Base-by-base conservation (phyloP, 2,329 filamentous ascomycete genomes). In the Elsinoe arachidis region DNA sequence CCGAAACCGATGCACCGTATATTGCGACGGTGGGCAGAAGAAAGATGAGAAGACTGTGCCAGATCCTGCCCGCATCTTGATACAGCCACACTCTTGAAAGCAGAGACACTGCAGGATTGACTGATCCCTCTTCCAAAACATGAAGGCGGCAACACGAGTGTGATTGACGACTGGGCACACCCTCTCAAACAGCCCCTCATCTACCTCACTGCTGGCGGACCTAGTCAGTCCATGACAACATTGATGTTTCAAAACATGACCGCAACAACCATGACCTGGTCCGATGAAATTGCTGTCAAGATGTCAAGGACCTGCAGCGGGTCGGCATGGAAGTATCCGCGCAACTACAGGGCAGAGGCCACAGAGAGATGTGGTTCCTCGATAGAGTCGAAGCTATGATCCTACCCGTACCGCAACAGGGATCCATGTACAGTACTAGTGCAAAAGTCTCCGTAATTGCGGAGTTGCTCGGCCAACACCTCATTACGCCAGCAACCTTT, bases 271-370 rank as follows among this genome's bases (percentile, higher is more conserved):
- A 30, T 51, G 23, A 35, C 34, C 46, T 51, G 12, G 46, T 51
- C 37, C 46, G 46, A 51, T 51, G 12, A 51, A 35, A 51, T 51
- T 51, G 46, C 46, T 35, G 46, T 46, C 46, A 51, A 51, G 19
- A 51, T 17, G 26, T 51, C 46, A 26, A 51, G 46, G 46, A 51
- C 46, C 26, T 19, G n/a, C 26, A 15, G 46, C 26, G 46, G 46
- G 46, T 51, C 46, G 46, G 41, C 41, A 46, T 11, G 41, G 46
- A 30, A 34, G 12, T 51, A 30, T 51, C 46, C 46, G 46, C 46
- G 12, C 17, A 11, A 34, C 33, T 30, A 51, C 10, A 34, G 14
- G 12, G 2, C 26, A 51, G 34, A 12, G 6, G 34, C 14, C 46
- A 5, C 21, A 14, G n/a, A 23, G 26, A 33, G n/a, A 15, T 10